Conservation (phyloP, 225 moss, liverwort and hornwort species). For the Sphagnum tenellum region DNA sequence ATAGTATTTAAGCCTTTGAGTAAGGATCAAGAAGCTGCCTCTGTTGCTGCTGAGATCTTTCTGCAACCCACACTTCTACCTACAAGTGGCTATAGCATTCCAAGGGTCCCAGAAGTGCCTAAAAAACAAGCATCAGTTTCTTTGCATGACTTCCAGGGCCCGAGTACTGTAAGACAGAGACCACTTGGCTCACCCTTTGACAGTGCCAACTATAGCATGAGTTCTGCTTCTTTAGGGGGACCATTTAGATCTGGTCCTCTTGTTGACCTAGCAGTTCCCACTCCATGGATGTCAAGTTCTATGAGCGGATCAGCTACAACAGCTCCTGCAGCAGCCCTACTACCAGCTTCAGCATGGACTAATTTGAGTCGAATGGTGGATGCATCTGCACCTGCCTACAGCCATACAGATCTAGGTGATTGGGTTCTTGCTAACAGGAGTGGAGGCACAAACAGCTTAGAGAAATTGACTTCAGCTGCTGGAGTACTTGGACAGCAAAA, state of each 20-base stretch:
- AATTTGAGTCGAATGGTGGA: conserved; percentile 61
- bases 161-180: conserved; percentile 20
- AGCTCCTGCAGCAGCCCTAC: conserved; percentile 17
- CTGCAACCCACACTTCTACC: conserved; percentile 23
- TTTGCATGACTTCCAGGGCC: conserved; percentile 24
- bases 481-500: conserved; percentile 61
- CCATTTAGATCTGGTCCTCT: conserved; percentile 20
- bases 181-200: conserved; percentile 18
- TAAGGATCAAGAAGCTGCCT: conserved; percentile 26
- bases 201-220: conserved; percentile 20
- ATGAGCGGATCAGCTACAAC: conserved; percentile 13
- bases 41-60: conserved; percentile 36
- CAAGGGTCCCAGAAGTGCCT: conserved; percentile 28
- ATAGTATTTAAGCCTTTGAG: conserved; percentile 93
- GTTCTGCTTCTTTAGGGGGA: conserved; percentile 13
- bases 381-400: conserved; percentile 24
- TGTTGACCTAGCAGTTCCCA: conserved; percentile 34
- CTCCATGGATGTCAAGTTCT: conserved; percentile 15
- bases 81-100: conserved; percentile 16
- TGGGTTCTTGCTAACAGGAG: conserved; percentile 52
- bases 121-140: conserved; percentile 15
- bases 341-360: conserved; percentile 38
- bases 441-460: conserved; percentile 51
- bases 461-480: conserved; percentile 33
- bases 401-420: conserved; percentile 17